Evolutionary conservation across 1,284 basidiomycete genomes (phyloP).

Genomic region (Ustilago shanxiensis): DNA sequence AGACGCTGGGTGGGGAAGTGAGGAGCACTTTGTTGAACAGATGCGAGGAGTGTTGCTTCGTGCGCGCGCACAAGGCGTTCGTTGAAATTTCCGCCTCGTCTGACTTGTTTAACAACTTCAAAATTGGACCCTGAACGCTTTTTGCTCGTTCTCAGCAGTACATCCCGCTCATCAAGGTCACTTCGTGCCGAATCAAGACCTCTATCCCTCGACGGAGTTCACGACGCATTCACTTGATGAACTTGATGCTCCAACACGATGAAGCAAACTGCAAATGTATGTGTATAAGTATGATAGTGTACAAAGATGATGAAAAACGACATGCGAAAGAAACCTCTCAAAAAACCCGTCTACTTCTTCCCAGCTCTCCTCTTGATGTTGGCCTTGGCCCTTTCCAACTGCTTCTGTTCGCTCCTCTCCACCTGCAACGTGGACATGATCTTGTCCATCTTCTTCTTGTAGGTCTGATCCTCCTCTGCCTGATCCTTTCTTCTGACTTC

Average conservation of each 20-base stretch:
- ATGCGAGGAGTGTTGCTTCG: slow-evolving; percentile 11
- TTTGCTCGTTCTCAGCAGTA: not conserved
- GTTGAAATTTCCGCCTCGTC: not conserved
- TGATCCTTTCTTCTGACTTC: slow-evolving; percentile 79
- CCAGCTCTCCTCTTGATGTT: slow-evolving; percentile 70
- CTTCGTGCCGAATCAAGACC: too few species aligned
- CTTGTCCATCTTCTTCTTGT: slow-evolving; percentile 73
- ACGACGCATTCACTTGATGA: not conserved
- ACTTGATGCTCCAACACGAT: not conserved
- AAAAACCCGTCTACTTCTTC: slow-evolving; percentile 32
- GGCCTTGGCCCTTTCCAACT: slow-evolving; percentile 77
- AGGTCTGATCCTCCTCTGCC: slow-evolving; percentile 82
- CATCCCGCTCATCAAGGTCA: too few species aligned
- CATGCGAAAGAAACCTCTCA: slow-evolving; percentile 2
- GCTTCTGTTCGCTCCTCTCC: slow-evolving; percentile 95
- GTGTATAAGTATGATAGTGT: slow-evolving; percentile 4
- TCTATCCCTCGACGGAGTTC: not conserved
- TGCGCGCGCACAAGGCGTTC: slow-evolving; percentile 16
- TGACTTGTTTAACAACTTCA: not conserved
- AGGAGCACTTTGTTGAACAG: not conserved
- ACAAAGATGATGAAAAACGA: not conserved
- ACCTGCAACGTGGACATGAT: slow-evolving; percentile 85
- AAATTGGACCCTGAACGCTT: slow-evolving; percentile 15
- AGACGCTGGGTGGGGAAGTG: not conserved
- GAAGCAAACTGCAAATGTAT: not conserved